Evolutionary conservation across 371 early-diverging fungal genomes (phyloP).

Genomic region (Syncephalastrum monosporum): DNA sequence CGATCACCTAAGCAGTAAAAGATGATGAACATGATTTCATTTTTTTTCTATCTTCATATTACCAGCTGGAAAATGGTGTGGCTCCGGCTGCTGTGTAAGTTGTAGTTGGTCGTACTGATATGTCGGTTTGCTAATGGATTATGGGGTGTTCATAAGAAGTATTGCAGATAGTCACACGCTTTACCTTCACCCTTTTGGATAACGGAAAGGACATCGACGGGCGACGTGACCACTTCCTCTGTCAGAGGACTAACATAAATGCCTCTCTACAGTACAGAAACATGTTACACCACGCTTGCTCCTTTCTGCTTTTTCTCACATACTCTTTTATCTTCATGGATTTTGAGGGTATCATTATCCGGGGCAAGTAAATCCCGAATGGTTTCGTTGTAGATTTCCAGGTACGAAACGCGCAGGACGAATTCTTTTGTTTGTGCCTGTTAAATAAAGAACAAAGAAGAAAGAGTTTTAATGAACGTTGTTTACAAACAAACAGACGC

Average conservation of each 20-base stretch:
- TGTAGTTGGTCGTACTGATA: slow-evolving; percentile 87
- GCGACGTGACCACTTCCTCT: slow-evolving; percentile 86
- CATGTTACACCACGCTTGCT: too few relatives aligned
- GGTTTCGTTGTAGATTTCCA: slow-evolving; percentile 97
- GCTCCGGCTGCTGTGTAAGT: slow-evolving; percentile 87
- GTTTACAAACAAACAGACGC: neutral
- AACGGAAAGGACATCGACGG: slow-evolving; percentile 78
- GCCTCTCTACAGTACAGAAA: slow-evolving; percentile 60
- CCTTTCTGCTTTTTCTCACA: neutral
- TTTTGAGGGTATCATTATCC: slow-evolving; percentile 1
- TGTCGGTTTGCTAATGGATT: slow-evolving; percentile 66
- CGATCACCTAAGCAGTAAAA: slow-evolving; percentile 26
- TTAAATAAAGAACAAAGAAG: neutral
- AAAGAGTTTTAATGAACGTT: too few relatives aligned
- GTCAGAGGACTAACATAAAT: slow-evolving; percentile 85
- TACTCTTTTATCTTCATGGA: slow-evolving; percentile 25
- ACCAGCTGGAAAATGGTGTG: slow-evolving; percentile 95
- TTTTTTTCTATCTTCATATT: neutral
- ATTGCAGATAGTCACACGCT: too few relatives aligned
- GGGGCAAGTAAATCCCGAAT: slow-evolving; percentile 80
- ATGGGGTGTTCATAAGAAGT: too few relatives aligned
- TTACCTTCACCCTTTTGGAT: slow-evolving; percentile 81
- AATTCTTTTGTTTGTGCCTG: slow-evolving; percentile 15
- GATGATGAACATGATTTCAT: slow-evolving; percentile 25
- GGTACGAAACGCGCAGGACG: slow-evolving; percentile 64